These are phyloP conservation scores for Rhodomyrtus tomentosa DNA, from an alignment of 345 rosid genomes.

Conservation along the genomic window DNA sequence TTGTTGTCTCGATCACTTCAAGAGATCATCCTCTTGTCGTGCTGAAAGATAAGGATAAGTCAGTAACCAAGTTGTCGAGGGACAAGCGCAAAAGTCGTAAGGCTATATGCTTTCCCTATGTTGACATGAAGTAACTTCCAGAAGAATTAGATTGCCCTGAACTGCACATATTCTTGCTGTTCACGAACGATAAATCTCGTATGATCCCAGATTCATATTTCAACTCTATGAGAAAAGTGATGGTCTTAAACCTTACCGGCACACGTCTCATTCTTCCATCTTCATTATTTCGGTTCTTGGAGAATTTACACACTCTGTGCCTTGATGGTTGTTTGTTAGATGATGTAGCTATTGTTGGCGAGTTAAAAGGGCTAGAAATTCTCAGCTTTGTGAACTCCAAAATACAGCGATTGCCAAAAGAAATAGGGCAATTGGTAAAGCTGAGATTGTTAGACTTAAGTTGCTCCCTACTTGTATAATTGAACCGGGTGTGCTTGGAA, in stretches of 20 bases:
- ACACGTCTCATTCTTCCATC: background rate
- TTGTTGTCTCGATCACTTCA: background rate
- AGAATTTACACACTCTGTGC: background rate
- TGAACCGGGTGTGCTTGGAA: too few relatives aligned
- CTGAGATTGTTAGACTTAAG: too few relatives aligned
- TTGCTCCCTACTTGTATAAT: too few relatives aligned
- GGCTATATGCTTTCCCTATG: background rate
- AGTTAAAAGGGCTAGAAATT: background rate
- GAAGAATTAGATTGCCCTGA: background rate
- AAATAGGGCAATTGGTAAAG: too few relatives aligned
- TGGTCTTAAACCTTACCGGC: background rate
- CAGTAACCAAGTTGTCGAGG: background rate
- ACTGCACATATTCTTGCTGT: background rate
- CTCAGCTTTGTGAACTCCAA: too few relatives aligned
- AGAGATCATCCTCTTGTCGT: background rate
- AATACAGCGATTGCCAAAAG: too few relatives aligned
- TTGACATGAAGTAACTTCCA: background rate
- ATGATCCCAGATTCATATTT: background rate
- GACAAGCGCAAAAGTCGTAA: background rate
- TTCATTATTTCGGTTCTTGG: background rate
- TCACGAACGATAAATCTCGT: background rate
- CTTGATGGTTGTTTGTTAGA: background rate
- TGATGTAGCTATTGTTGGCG: background rate
- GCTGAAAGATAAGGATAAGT: background rate
- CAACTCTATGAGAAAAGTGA: background rate